Conservation (phyloP, 1,139 yeast species). For the Candida sanyaensis region DNA sequence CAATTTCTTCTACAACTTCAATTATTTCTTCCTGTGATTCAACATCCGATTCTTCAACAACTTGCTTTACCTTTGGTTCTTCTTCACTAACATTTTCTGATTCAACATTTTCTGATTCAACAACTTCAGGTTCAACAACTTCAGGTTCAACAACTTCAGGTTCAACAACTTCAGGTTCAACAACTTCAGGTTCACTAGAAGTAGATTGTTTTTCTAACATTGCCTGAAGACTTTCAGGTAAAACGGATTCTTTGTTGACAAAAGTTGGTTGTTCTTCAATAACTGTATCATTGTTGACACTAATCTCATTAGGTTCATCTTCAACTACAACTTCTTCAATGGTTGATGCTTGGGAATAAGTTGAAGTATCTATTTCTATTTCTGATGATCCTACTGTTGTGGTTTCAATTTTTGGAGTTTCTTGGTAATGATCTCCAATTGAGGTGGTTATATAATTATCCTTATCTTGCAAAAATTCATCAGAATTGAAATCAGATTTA, state of each 20-base stretch:
- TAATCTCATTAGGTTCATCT: neutral
- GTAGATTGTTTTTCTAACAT: constrained; percentile 1
- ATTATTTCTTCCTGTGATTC: too few species aligned
- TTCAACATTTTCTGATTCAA: constrained; percentile 3
- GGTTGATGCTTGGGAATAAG: constrained; percentile 1
- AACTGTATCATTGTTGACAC: neutral
- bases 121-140: constrained; percentile 10
- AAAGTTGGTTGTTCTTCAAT: neutral
- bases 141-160: constrained; percentile 2
- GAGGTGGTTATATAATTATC: constrained; percentile 17
- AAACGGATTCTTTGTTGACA: neutral
- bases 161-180: constrained; percentile 9
- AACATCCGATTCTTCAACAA: constrained; percentile 1
- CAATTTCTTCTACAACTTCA: too few species aligned
- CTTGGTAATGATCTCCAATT: constrained; percentile 4
- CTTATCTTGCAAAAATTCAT: constrained; percentile 19
- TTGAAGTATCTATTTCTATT: constrained; percentile 4
- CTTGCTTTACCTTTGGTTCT: neutral
- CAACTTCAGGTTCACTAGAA: constrained; percentile 6
- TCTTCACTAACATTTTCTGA: constrained; percentile 5
- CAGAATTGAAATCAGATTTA: constrained; percentile 19
- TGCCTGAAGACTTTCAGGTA: constrained; percentile 3
- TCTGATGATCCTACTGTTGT: constrained; percentile 8
- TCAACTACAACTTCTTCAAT: constrained; percentile 3
- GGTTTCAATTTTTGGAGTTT: constrained; percentile 11